These are phyloP conservation scores for Lablab purpureus DNA, from an alignment of 306 rosid species.

Conservation along the genomic window DNA sequence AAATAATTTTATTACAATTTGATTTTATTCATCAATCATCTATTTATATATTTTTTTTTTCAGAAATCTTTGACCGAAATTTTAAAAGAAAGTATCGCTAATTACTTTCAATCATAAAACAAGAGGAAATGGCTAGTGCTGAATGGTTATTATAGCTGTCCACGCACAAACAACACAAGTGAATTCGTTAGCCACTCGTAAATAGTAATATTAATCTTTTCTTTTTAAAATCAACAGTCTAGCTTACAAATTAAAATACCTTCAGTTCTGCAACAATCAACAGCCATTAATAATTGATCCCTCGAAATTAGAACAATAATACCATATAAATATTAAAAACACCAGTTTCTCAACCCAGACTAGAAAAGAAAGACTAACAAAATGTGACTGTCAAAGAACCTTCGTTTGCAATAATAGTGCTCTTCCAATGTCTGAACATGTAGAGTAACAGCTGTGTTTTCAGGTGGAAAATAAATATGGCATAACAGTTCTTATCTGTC, in stretches of 20 bases:
- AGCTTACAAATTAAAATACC: constrained; percentile 15
- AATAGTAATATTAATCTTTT: neutral
- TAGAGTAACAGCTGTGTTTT: neutral
- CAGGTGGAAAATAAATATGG: neutral
- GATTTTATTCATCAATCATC: too few relatives aligned
- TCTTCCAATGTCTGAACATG: constrained; percentile 32
- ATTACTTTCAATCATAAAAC: constrained; percentile 4
- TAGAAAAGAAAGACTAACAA: neutral
- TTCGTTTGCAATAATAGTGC: constrained; percentile 18
- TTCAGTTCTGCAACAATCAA: constrained; percentile 14
- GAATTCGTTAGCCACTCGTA: neutral
- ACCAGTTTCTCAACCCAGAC: neutral
- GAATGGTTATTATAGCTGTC: neutral
- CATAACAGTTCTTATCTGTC: constrained; percentile 29
- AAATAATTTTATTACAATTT: too few relatives aligned
- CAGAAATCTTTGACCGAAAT: too few relatives aligned
- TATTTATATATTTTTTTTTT: too few relatives aligned
- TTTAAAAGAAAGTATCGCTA: neutral
- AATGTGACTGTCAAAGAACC: constrained; percentile 2
- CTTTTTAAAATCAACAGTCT: neutral
- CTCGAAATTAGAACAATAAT: constrained; percentile 33
- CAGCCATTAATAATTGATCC: constrained; percentile 22
- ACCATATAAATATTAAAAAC: constrained; percentile 15
- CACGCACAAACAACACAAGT: neutral
- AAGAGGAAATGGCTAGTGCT: neutral